Conservation (phyloP, 2,329 filamentous ascomycete genomes). For the Hymenoscyphus albidus region DNA sequence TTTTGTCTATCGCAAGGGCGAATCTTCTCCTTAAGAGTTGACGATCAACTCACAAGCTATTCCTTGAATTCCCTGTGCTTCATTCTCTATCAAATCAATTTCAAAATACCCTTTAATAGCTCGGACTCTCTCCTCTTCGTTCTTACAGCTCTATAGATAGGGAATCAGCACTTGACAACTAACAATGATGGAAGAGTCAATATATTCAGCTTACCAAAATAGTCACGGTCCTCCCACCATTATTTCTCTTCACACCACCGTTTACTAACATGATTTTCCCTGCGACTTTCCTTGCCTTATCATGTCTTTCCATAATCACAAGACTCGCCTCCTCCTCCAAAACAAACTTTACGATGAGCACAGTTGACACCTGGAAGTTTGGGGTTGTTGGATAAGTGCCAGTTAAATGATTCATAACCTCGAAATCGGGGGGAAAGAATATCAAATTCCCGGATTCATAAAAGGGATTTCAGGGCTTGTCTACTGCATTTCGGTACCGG, state of each 20-base stretch:
- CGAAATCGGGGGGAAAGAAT: slow-evolving; percentile 59
- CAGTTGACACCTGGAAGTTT: slow-evolving; percentile 53
- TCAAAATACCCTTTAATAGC: slow-evolving; percentile 48
- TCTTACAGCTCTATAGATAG: slow-evolving; percentile 38
- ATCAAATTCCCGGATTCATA: slow-evolving; percentile 66
- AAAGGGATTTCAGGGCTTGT: slow-evolving; percentile 52
- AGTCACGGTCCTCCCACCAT: slow-evolving; percentile 47
- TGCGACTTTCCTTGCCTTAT: slow-evolving; percentile 23
- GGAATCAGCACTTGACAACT: not conserved
- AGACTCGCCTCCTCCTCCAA: slow-evolving; percentile 32
- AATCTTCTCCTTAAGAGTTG: not conserved
- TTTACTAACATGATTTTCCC: slow-evolving; percentile 52
- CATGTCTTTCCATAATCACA: slow-evolving; percentile 36
- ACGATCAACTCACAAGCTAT: slow-evolving; percentile 23
- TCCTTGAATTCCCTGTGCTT: slow-evolving; percentile 48
- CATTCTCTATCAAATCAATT: slow-evolving; percentile 48
- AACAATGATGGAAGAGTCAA: not conserved
- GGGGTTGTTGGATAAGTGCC: slow-evolving; percentile 52
- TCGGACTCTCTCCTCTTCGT: slow-evolving; percentile 50
- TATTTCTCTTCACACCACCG: slow-evolving; percentile 50
- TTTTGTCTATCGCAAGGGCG: not conserved
- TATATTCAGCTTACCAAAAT: slow-evolving; percentile 31
- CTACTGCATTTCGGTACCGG: slow-evolving; percentile 49
- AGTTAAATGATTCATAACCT: slow-evolving; percentile 55
- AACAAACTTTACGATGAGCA: slow-evolving; percentile 57